phyloP scores from a whole-genome alignment of 1,139 yeast species.

The Suzukiozyma palmioleophila region DNA sequence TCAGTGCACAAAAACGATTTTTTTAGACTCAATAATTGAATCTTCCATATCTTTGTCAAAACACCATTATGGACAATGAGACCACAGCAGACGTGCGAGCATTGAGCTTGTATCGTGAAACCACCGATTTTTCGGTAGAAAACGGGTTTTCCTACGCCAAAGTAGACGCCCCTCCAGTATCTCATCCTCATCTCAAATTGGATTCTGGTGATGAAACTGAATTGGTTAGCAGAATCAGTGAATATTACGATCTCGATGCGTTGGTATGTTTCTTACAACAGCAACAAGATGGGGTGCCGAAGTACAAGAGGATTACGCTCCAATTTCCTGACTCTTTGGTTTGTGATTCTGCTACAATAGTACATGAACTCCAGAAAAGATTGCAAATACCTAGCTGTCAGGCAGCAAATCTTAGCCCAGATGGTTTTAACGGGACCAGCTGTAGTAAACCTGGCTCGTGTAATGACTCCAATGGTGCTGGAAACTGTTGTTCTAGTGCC shows the following conservation, averaged over 20 bases:
- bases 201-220: conserved; percentile 18
- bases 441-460: background rate
- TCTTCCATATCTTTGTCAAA: no score
- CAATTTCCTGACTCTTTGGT: conserved; percentile 87
- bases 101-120: conserved; percentile 1
- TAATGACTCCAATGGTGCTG: background rate
- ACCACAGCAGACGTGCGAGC: background rate
- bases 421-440: background rate
- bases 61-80: background rate
- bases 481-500: background rate
- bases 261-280: conserved; percentile 32
- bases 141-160: conserved; percentile 3
- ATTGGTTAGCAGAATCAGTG: conserved; percentile 27
- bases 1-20: no score
- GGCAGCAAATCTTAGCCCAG: background rate
- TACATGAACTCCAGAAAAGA: conserved; percentile 41
- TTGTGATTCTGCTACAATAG: conserved; percentile 72
- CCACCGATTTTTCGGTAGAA: background rate
- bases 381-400: conserved; percentile 11
- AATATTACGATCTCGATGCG: conserved; percentile 51
- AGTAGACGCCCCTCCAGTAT: background rate
- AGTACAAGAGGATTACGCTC: conserved; percentile 57
- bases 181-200: conserved; percentile 3
- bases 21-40: no score
- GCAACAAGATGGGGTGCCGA: conserved; percentile 17